Conservation (phyloP, 345 rosid genomes). For the Ricinus communis region DNA sequence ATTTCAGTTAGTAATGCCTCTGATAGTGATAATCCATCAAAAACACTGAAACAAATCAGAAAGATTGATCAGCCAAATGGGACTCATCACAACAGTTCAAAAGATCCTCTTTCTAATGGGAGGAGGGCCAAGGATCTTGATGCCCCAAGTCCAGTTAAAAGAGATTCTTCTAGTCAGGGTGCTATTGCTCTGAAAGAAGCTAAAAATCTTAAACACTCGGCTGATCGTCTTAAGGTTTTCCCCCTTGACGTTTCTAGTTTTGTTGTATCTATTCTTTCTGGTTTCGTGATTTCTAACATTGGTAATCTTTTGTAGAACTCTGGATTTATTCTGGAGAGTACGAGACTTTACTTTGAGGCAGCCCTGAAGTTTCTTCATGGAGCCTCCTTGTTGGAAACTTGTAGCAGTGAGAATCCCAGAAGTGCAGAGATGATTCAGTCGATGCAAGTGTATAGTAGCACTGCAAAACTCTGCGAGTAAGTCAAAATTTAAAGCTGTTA, state of each 20-base stretch:
- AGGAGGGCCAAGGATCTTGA: slow-evolving; percentile 47
- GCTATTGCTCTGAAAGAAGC: slow-evolving; percentile 91
- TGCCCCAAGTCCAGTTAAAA: slow-evolving; percentile 69
- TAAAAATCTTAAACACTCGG: slow-evolving; percentile 82
- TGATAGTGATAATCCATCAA: slow-evolving; percentile 42
- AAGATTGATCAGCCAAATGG: slow-evolving; percentile 52
- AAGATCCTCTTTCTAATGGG: slow-evolving; percentile 51
- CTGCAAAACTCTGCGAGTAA: slow-evolving; percentile 98
- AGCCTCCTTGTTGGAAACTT: slow-evolving; percentile 71
- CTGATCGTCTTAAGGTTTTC: slow-evolving; percentile 89
- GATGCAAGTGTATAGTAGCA: slow-evolving; percentile 64
- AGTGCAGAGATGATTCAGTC: slow-evolving; percentile 70
- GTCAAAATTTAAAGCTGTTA: slow-evolving; percentile 27
- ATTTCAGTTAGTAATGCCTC: slow-evolving; percentile 21
- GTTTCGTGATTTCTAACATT: slow-evolving; percentile 15
- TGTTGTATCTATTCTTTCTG: slow-evolving; percentile 12
- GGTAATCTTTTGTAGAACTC: slow-evolving; percentile 49
- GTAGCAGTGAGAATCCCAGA: slow-evolving; percentile 62
- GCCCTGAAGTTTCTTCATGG: slow-evolving; percentile 91
- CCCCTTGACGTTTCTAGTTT: slow-evolving; percentile 15
- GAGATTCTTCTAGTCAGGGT: slow-evolving; percentile 62
- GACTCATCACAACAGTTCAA: slow-evolving; percentile 39
- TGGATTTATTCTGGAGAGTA: slow-evolving; percentile 58
- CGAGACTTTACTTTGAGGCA: slow-evolving; percentile 91
- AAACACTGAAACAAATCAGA: slow-evolving; percentile 37